Conservation (phyloP, 2,329 filamentous ascomycete genomes). For the Fonsecaea pedrosoi region DNA sequence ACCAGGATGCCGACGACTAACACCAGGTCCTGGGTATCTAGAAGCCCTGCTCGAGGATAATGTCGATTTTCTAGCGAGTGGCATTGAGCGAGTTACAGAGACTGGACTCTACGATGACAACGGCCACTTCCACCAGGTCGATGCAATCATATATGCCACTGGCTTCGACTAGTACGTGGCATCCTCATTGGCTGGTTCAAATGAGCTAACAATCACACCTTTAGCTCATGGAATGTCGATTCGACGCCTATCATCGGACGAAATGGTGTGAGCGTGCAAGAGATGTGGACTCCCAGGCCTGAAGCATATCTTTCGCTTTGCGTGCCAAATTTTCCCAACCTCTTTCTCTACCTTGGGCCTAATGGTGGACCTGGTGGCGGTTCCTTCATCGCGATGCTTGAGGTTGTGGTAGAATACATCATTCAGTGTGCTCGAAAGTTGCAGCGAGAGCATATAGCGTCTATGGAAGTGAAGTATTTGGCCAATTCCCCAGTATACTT, state of each 20-base stretch:
- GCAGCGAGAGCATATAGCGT: slow-evolving; percentile 42
- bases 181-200: no score
- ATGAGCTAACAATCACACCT: no score
- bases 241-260: slow-evolving; percentile 41
- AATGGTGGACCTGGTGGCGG: slow-evolving; percentile 42
- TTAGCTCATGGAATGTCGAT: slow-evolving; percentile 18
- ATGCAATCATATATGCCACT: slow-evolving; percentile 72
- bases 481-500: slow-evolving; percentile 5
- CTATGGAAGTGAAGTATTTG: slow-evolving; percentile 40
- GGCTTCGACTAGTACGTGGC: slow-evolving; percentile 56
- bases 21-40: slow-evolving; percentile 70
- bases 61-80: slow-evolving; percentile 64
- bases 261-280: slow-evolving; percentile 32
- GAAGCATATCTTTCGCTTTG: slow-evolving; percentile 55
- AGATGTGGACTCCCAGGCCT: slow-evolving; percentile 44
- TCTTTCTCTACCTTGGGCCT: slow-evolving; percentile 44
- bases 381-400: slow-evolving; percentile 38
- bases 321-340: slow-evolving; percentile 53
- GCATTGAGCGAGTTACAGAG: slow-evolving; percentile 65
- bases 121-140: slow-evolving; percentile 63
- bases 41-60: slow-evolving; percentile 68
- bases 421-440: slow-evolving; percentile 44
- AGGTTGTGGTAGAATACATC: slow-evolving; percentile 41
- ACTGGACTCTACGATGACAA: slow-evolving; percentile 67
- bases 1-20: slow-evolving; percentile 68